Conservation (phyloP, 106 monocot species). For the Dendrobium catenatum region DNA sequence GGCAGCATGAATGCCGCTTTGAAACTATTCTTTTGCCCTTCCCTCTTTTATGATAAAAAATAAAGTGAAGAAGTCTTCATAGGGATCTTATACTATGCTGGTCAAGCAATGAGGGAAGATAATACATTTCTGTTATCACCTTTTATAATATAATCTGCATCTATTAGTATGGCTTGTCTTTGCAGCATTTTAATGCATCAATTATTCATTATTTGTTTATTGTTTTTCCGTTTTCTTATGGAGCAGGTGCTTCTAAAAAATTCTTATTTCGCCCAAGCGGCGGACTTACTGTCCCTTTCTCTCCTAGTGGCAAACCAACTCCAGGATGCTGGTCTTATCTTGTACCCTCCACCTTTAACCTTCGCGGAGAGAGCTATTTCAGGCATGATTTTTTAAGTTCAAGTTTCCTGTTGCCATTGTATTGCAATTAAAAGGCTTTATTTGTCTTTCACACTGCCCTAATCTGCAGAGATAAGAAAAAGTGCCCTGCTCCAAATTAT, state of each 20-base stretch:
- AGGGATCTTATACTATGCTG: too few relatives aligned
- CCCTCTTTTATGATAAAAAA: too few relatives aligned
- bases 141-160: too few relatives aligned
- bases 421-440: neutral
- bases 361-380: conserved; percentile 83
- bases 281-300: conserved; percentile 50
- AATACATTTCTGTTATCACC: too few relatives aligned
- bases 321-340: conserved; percentile 69
- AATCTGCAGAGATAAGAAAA: conserved; percentile 55
- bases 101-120: too few relatives aligned
- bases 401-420: neutral
- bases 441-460: neutral
- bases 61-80: too few relatives aligned
- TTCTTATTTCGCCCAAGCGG: conserved; percentile 70
- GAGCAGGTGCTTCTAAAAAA: conserved; percentile 66
- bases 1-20: too few relatives aligned
- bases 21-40: too few relatives aligned
- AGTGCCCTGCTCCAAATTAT: conserved; percentile 48
- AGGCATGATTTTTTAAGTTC: conserved; percentile 37
- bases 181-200: neutral
- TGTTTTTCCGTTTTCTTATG: neutral
- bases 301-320: conserved; percentile 42
- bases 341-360: conserved; percentile 80
- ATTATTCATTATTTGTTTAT: neutral
- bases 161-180: neutral